Evolutionary conservation across 306 rosid genomes (phyloP), one percentile per base, ranked within the genome.

Genomic region (Ziziphus jujuba): DNA sequence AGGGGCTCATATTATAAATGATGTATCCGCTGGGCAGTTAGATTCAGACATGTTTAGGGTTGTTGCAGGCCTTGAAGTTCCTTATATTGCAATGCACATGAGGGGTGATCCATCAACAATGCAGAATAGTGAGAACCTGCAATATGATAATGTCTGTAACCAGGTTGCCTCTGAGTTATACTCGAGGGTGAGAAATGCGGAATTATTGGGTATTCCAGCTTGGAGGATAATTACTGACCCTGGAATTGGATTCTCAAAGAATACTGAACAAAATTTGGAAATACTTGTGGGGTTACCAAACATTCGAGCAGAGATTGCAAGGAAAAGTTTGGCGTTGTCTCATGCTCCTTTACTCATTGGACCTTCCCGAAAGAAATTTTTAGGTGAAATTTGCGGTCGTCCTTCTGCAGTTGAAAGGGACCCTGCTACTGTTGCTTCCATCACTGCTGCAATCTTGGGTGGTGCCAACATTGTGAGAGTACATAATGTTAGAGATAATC

Each of bases 31-130:
- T 0, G 99, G 97, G 59, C 43, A 79, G 63, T 73, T 90, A 70
- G 99, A 90, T 69, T 52, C 87, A 16, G 74, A 82, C 55, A 88
- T 90, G 99, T 77, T 81, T 49, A 82, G 73, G 71, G 92, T 87
- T 48, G 83, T 93, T 62, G 89, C 99, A 61, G 90, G 76, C 53
- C 99, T 93, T 51, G 76, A 75, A 70, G 96, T 88, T 71, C 99
- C 97, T 64, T 88, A 85, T 68, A 78, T 82, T 80, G 99, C 95
- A 62, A 93, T 90, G 96, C 99, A 90, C 76, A 88, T 88, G 97
- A 88, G 96, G 70, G 97, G 99, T 33, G 95, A 88, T 38, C 99
- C 95, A 6, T 82, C 82, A 47, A 81, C 90, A 5, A 93, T 93
- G 99, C 89, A 88, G 77, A 88, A 72, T 72, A 54, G 50, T 11